Conservation (phyloP, 2,329 filamentous ascomycete species). For the Phaeoacremonium minimum region DNA sequence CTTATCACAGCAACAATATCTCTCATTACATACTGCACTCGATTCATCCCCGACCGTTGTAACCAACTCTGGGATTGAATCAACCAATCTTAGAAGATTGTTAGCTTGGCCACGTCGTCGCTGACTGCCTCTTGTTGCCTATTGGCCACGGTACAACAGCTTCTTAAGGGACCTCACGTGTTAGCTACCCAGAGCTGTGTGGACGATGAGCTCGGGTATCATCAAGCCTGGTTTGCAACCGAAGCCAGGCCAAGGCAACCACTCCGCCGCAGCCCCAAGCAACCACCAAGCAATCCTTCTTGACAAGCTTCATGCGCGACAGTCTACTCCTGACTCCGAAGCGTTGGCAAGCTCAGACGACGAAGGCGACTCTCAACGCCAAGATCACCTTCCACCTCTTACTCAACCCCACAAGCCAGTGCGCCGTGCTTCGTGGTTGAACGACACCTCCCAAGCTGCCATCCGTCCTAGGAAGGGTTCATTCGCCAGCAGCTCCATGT, state of each 20-base stretch:
- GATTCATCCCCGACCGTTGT: too few relatives aligned
- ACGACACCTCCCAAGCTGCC: constrained; percentile 67
- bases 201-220: constrained; percentile 46
- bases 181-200: too few relatives aligned
- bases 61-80: too few relatives aligned
- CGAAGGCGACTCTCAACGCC: constrained; percentile 66
- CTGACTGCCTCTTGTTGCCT: too few relatives aligned
- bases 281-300: constrained; percentile 64
- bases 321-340: constrained; percentile 90
- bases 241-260: constrained; percentile 45
- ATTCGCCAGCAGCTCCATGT: constrained; percentile 71
- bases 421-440: constrained; percentile 79
- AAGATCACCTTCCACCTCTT: constrained; percentile 43
- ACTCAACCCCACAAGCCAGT: constrained; percentile 55
- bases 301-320: constrained; percentile 73
- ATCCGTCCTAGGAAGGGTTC: constrained; percentile 70
- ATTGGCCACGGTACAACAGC: too few relatives aligned
- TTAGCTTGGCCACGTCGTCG: too few relatives aligned
- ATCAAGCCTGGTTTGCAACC: constrained; percentile 44
- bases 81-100: too few relatives aligned
- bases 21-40: too few relatives aligned
- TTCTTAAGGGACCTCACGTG: too few relatives aligned
- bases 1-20: too few relatives aligned
- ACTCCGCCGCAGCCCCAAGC: constrained; percentile 43
- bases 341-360: constrained; percentile 92